Conservation (phyloP, 2,329 filamentous ascomycete species). For the Pseudocercospora cruenta region DNA sequence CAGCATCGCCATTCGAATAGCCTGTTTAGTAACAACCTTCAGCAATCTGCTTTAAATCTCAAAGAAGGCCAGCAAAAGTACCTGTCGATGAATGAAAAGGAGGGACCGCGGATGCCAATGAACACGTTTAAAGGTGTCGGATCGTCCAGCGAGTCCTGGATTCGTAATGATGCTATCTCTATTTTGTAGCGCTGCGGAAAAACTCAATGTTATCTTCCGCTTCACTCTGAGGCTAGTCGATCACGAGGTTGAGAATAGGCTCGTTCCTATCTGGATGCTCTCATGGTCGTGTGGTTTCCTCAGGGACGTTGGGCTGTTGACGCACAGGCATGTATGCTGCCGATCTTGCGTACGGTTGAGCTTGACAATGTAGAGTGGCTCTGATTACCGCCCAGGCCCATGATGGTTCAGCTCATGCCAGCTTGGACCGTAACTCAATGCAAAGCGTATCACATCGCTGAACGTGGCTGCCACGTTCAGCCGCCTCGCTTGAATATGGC, state of each 20-base stretch:
- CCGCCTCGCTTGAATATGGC: constrained; percentile 69
- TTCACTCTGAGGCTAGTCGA: neutral
- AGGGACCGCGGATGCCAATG: neutral
- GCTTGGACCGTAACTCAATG: neutral
- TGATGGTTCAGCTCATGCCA: neutral
- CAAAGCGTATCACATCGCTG: neutral
- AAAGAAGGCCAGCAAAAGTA: neutral
- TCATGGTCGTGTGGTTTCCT: neutral
- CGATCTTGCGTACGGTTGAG: neutral
- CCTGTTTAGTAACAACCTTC: no score
- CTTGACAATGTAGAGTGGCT: neutral
- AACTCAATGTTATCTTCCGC: neutral
- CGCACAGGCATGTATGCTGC: neutral
- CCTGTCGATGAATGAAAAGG: neutral
- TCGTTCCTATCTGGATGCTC: neutral
- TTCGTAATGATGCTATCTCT: neutral
- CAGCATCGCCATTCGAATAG: neutral
- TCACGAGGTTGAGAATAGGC: neutral
- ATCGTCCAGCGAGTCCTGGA: neutral
- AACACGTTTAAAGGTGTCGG: neutral
- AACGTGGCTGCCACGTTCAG: constrained; percentile 22
- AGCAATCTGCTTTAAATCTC: no score
- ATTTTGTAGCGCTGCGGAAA: neutral
- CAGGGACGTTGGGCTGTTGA: neutral
- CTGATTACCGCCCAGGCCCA: neutral